Percentiles rank a stretch among this genome's conserved stretches.
These are phyloP conservation scores for Parathielavia appendiculata DNA, from an alignment of 495 filamentous ascomycete species.

Conservation along the genomic window DNA sequence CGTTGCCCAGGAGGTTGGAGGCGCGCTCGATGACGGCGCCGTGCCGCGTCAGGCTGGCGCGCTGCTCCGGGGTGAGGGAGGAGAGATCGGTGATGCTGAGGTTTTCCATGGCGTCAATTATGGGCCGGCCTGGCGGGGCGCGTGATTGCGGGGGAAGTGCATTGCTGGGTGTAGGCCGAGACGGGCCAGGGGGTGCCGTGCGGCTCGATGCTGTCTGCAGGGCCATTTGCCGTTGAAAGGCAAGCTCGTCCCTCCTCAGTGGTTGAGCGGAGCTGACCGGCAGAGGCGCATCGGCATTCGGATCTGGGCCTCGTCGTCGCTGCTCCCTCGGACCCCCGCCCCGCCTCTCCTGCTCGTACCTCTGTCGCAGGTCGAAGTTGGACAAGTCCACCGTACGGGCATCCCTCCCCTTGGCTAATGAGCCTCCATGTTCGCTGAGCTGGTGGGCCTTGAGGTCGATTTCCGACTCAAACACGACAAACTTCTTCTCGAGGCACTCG, in stretches of 20 bases:
- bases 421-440: constrained; percentile 34
- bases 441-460: constrained; percentile 72
- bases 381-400: constrained; percentile 83
- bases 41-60: constrained; percentile 71
- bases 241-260: constrained; percentile 78
- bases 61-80: constrained; percentile 63
- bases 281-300: constrained; percentile 65
- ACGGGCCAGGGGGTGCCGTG: constrained; percentile 29
- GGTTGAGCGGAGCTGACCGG: constrained; percentile 77
- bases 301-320: constrained; percentile 49
- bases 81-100: constrained; percentile 38
- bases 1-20: constrained; percentile 67
- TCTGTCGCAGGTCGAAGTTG: constrained; percentile 68
- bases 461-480: constrained; percentile 91
- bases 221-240: constrained; percentile 88
- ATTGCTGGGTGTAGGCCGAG: constrained; percentile 26
- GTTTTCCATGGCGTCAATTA: constrained; percentile 35
- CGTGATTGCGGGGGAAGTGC: constrained; percentile 17
- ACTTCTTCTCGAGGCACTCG: constrained; percentile 94
- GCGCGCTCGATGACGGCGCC: constrained; percentile 81
- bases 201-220: constrained; percentile 38
- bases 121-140: constrained; percentile 20
- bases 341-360: constrained; percentile 61
- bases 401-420: constrained; percentile 65
- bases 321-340: constrained; percentile 37